A percentile compares a stretch with the other conserved stretches of the same genome.
Conservation (phyloP, 2,329 filamentous ascomycete genomes). For the Cladosporium oxysporum region DNA sequence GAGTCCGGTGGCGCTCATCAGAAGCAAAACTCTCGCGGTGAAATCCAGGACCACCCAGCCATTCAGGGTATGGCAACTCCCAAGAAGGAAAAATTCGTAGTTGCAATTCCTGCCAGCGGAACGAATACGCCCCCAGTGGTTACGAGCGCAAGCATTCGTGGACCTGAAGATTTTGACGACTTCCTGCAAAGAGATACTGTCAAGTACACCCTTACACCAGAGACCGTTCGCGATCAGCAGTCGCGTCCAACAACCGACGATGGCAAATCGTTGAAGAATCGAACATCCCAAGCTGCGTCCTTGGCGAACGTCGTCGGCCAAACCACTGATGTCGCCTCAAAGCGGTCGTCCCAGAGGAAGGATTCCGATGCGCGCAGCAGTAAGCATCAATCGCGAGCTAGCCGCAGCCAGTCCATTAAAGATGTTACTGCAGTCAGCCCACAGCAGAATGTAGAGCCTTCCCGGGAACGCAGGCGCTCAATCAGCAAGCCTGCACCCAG, state of each 20-base stretch:
- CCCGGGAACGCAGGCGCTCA: slow-evolving; percentile 30
- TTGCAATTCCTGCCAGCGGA: neutral
- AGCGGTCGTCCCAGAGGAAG: slow-evolving; percentile 1
- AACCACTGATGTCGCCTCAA: neutral
- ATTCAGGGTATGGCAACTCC: slow-evolving; percentile 30
- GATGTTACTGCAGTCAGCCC: slow-evolving; percentile 21
- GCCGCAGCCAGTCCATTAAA: slow-evolving; percentile 28
- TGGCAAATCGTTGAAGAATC: neutral
- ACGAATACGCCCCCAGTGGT: slow-evolving; percentile 24
- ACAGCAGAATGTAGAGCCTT: neutral
- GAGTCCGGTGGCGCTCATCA: neutral
- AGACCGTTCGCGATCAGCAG: slow-evolving; percentile 45
- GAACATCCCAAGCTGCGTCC: slow-evolving; percentile 5
- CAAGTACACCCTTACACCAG: slow-evolving; percentile 53
- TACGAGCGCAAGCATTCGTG: slow-evolving; percentile 35
- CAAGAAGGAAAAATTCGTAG: slow-evolving; percentile 17
- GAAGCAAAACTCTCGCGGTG: neutral
- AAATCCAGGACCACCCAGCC: slow-evolving; percentile 33
- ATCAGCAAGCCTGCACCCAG: slow-evolving; percentile 35
- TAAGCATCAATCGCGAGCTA: slow-evolving; percentile 22
- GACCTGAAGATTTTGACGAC: slow-evolving; percentile 49
- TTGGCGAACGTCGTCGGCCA: neutral
- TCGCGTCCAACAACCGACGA: slow-evolving; percentile 26
- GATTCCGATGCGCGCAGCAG: neutral
- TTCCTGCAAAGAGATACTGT: slow-evolving; percentile 51